These are phyloP conservation scores for Aspergillus ibericus DNA, from an alignment of 2,329 filamentous ascomycete species.

Conservation along the genomic window DNA sequence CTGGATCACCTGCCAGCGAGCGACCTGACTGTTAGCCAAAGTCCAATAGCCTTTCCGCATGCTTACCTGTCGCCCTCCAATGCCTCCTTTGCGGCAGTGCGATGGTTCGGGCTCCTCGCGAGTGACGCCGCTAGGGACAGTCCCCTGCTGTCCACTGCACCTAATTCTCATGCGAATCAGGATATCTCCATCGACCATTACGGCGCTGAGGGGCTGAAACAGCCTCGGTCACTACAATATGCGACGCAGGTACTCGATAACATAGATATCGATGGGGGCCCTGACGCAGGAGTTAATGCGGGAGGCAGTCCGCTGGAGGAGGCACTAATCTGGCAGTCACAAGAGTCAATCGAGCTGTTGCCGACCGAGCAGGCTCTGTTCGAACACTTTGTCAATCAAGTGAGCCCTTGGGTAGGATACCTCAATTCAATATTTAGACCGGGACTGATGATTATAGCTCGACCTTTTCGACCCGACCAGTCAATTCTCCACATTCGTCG, in stretches of 20 bases:
- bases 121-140: constrained; percentile 20
- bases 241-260: not conserved
- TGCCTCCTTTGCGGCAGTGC: constrained; percentile 43
- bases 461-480: constrained; percentile 47
- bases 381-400: constrained; percentile 13
- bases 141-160: constrained; percentile 16
- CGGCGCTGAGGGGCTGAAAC: not conserved
- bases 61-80: constrained; percentile 20
- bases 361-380: constrained; percentile 13
- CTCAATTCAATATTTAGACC: not conserved
- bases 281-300: not conserved
- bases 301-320: not conserved
- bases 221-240: not conserved
- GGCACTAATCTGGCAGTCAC: constrained; percentile 9
- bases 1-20: not conserved
- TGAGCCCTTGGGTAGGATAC: constrained; percentile 30
- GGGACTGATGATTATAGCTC: constrained; percentile 18
- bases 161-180: constrained; percentile 1
- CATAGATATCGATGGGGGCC: not conserved
- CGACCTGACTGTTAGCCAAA: not conserved
- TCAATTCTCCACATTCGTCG: constrained; percentile 41
- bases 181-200: constrained; percentile 24
- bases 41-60: not conserved
- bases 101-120: constrained; percentile 48
- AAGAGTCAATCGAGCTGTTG: constrained; percentile 10